Evolutionary conservation across 345 rosid genomes (phyloP), one percentile per base, ranked within the genome.

Genomic region (Barbarea vulgaris): DNA sequence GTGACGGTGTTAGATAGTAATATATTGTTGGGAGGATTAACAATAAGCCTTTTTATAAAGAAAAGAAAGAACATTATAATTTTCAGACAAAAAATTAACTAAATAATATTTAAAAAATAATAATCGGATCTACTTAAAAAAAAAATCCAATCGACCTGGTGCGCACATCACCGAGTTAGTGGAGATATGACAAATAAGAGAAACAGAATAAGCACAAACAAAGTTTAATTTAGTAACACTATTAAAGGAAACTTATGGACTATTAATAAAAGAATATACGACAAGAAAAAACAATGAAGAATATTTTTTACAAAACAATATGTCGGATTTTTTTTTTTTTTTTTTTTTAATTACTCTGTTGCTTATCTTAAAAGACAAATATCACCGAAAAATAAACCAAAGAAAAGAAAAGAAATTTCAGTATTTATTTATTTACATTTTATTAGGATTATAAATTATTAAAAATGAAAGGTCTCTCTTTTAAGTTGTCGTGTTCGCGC

Each of bases 121-220:
- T 0, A 9, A 54, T 17, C 18, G 60, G 28, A 46, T 31, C 34
- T 54, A 18, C 30, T 55, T 65, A 7, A 22, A 17, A 7, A 22
- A 17, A 24, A 54, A 31, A 12, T 56, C 24, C 0, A 68, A 61
- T 76, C 63, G 21, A 64, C 72, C 46, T 77, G 76, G 67, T 77
- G 53, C 61, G 80, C 76, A 77, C 58, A 69, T 54, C 52, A 77
- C 51, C 33, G 14, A 76, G 67, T 47, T 69, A 54, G 70, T 77
- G 76, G 76, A 70, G 15, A 48, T 18, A 39, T 58, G 34, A 67
- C 53, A 59, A 59, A 75, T 67, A 6, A 13, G 51, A 65, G 18
- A 22, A n/a, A 52, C 3, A 15, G 21, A 63, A 61, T 41, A 41
- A 67, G 3, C 19, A 74, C 15, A 73, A 25, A 59, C 18, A 27